Base-by-base conservation (phyloP, 345 rosid species). In the Euphorbia peplus region DNA sequence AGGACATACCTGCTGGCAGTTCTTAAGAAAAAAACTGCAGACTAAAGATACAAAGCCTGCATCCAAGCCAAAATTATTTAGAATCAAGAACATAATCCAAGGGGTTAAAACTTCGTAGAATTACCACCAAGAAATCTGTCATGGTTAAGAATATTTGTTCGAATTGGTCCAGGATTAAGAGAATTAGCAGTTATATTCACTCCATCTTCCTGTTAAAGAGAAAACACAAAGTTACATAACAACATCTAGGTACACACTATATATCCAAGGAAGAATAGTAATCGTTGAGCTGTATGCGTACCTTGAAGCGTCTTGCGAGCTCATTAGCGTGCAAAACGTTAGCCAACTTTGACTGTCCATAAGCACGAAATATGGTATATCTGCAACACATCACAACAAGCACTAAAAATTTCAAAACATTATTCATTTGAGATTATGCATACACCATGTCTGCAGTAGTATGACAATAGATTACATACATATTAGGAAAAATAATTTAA, bases 261-360 rank as follows among this genome's bases (percentile, higher is more conserved):
- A 8, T 11, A 39, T 4, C 42, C 42, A 50, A 50, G 8, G 26
- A 16, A 47, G 5, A 52, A 32, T 32, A 32, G 37, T 32, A 6
- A 32, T 32, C 6, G 37, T 32, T 32, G 37, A 32, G 37, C 37
- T 32, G 56, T 70, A 93, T 32, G 6, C 37, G 6, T 32, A 32
- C 98, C 95, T 90, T 86, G 63, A 93, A 74, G 39, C 61, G 78
- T 75, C 83, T 84, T 15, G 91, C 68, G 29, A 93, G 91, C 86
- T 93, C 98, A 60, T 83, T 86, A 21, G 91, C 91, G 72, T 90
- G 95, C 85, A 93, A 77, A 71, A 93, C 68, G 72, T 89, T 90
- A 68, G 87, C 86, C 18, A 93, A 87, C 79, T 93, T 93, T 29
- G 88, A 84, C 32, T 84, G 88, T 28, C 78, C 85, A 76, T 88